These are phyloP conservation scores for Hyaloperonospora arabidopsidis DNA, from an alignment of 352 stramenopile genomes.

Conservation along the genomic window DNA sequence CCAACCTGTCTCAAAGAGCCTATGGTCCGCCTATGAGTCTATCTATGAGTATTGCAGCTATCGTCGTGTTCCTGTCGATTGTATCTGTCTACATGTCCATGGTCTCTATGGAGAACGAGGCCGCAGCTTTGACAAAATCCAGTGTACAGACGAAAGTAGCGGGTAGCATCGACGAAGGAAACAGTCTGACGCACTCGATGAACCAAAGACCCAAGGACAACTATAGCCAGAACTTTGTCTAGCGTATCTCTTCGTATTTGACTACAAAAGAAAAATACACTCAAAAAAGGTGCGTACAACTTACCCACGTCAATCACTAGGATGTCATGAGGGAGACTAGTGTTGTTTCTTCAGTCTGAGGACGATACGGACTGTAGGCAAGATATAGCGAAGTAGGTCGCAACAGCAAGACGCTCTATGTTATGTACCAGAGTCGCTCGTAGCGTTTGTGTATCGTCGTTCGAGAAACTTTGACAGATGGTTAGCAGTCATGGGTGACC, in stretches of 20 bases:
- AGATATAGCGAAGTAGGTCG: no score
- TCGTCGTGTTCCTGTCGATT: slow-evolving; percentile 28
- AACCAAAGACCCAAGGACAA: slow-evolving; percentile 34
- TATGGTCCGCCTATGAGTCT: slow-evolving; percentile 48
- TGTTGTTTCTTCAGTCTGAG: no score
- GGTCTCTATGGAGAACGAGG: slow-evolving; percentile 20
- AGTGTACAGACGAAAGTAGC: slow-evolving; percentile 24
- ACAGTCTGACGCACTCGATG: slow-evolving; percentile 9
- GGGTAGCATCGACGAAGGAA: slow-evolving; percentile 16
- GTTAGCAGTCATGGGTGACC: no score
- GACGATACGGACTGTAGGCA: no score
- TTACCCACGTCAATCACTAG: background rate
- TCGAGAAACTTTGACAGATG: no score
- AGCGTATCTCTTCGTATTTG: slow-evolving; percentile 5
- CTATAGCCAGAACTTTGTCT: slow-evolving; percentile 64
- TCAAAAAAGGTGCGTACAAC: slow-evolving; percentile 23
- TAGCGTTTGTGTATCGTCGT: no score
- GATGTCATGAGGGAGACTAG: no score
- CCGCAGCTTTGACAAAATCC: slow-evolving; percentile 22
- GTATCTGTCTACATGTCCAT: slow-evolving; percentile 30
- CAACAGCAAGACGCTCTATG: no score
- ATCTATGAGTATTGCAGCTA: slow-evolving; percentile 23
- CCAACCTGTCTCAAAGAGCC: slow-evolving; percentile 25
- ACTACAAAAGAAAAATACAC: background rate
- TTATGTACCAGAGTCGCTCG: no score